phyloP scores from a whole-genome alignment of 169 alveolate genomes.

The Babesia bigemina region DNA sequence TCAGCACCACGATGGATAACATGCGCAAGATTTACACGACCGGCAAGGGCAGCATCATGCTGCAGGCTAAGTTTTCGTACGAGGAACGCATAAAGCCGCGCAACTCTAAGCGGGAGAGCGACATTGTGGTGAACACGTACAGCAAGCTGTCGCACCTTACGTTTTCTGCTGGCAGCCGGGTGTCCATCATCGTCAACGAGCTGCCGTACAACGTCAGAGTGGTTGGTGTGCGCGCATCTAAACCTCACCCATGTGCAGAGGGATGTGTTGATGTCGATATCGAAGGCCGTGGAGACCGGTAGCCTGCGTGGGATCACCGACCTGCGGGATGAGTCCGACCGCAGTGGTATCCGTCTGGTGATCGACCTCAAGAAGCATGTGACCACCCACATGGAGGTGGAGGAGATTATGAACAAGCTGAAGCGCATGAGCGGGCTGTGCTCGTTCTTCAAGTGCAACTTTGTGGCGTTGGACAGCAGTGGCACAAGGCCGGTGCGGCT shows the following conservation, averaged over 20 bases:
- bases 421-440: constrained; percentile 40
- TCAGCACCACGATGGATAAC: constrained; percentile 58
- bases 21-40: constrained; percentile 69
- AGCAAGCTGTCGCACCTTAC: constrained; percentile 16
- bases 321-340: constrained; percentile 62
- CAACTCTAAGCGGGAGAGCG: constrained; percentile 35
- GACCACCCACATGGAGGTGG: constrained; percentile 53
- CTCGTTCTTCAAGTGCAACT: constrained; percentile 64
- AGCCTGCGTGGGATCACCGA: constrained; percentile 54
- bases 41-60: constrained; percentile 77
- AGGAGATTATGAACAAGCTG: constrained; percentile 53
- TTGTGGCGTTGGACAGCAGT: constrained; percentile 60
- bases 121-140: constrained; percentile 29
- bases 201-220: constrained; percentile 60
- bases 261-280: constrained; percentile 51
- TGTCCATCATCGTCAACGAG: constrained; percentile 56
- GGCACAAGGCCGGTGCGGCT: constrained; percentile 60
- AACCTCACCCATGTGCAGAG: neutral
- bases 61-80: constrained; percentile 54
- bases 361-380: constrained; percentile 64
- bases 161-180: constrained; percentile 58
- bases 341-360: constrained; percentile 59
- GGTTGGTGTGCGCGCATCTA: no score
- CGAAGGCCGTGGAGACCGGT: constrained; percentile 51
- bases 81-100: constrained; percentile 49